A percentile compares a stretch with the other conserved stretches of the same genome.
Conservation (phyloP, 1,284 basidiomycete species). For the Ganoderma meredithae region DNA sequence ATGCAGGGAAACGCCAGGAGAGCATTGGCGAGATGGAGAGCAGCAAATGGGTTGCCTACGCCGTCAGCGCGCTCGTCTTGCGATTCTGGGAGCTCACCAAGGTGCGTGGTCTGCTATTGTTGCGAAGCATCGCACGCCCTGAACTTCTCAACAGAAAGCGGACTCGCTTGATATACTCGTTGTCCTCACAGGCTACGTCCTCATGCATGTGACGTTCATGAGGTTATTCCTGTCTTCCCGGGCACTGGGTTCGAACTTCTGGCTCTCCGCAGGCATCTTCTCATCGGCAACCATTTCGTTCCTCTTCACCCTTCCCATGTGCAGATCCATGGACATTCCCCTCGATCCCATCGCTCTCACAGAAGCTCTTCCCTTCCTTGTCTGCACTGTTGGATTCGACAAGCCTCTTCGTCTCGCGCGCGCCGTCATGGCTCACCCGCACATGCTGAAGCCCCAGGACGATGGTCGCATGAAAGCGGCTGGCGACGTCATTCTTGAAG, state of each 20-base stretch:
- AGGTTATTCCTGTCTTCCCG: slow-evolving; percentile 89
- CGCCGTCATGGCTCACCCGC: slow-evolving; percentile 90
- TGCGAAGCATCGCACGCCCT: slow-evolving; percentile 14
- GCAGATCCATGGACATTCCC: slow-evolving; percentile 84
- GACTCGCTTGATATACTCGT: slow-evolving; percentile 96
- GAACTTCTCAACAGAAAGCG: slow-evolving; percentile 66
- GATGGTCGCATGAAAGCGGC: slow-evolving; percentile 75
- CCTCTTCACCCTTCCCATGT: slow-evolving; percentile 86
- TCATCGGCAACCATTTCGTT: slow-evolving; percentile 90
- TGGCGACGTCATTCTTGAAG: slow-evolving; percentile 85
- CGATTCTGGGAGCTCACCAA: slow-evolving; percentile 90
- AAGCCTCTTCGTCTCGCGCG: slow-evolving; percentile 94
- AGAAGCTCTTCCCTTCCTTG: slow-evolving; percentile 96
- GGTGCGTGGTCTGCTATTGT: slow-evolving; percentile 50
- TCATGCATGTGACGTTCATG: slow-evolving; percentile 97
- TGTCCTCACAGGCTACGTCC: slow-evolving; percentile 92
- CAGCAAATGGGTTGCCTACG: slow-evolving; percentile 88
- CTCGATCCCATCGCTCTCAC: slow-evolving; percentile 94
- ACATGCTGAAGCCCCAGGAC: slow-evolving; percentile 61
- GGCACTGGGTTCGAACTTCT: slow-evolving; percentile 88
- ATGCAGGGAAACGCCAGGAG: slow-evolving; percentile 49
- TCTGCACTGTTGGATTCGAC: slow-evolving; percentile 98
- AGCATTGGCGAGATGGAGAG: slow-evolving; percentile 73
- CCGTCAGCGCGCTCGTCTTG: slow-evolving; percentile 78
- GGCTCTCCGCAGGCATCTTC: slow-evolving; percentile 87